phyloP scores from a whole-genome alignment of 495 filamentous ascomycete genomes.

The Hypoxylon rickii region DNA sequence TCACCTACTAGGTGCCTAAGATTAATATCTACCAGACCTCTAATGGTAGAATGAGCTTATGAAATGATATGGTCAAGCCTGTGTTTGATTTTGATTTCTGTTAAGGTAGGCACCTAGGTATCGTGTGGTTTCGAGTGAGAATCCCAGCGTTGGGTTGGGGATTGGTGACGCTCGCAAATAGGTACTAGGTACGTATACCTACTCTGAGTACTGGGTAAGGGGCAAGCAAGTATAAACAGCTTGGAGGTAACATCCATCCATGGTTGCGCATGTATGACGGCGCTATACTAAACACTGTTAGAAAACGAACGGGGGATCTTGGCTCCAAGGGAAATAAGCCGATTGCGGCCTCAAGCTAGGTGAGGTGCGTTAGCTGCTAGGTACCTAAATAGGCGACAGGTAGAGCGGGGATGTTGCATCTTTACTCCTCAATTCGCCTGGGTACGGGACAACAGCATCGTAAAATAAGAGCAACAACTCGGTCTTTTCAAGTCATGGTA shows the following conservation, averaged over 20 bases:
- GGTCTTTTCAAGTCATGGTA: background rate
- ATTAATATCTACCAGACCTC: too few species aligned
- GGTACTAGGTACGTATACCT: too few species aligned
- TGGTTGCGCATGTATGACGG: background rate
- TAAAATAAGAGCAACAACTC: background rate
- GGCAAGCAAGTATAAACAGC: too few species aligned
- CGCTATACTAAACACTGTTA: background rate
- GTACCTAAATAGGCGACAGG: background rate
- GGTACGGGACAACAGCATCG: background rate
- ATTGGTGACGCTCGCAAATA: too few species aligned
- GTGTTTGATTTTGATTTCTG: too few species aligned
- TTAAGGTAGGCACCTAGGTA: too few species aligned
- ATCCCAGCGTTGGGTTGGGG: too few species aligned
- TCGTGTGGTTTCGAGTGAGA: too few species aligned
- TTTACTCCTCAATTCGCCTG: conserved; percentile 1
- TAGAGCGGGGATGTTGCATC: conserved; percentile 8
- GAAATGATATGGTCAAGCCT: background rate
- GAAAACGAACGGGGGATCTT: conserved; percentile 4
- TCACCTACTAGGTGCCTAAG: too few species aligned
- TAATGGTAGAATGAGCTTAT: background rate
- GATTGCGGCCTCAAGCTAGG: conserved; percentile 18
- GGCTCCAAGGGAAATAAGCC: background rate
- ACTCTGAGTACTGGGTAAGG: background rate
- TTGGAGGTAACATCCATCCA: too few species aligned
- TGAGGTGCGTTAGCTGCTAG: background rate